Evolutionary conservation across 108 stramenopile genomes (phyloP), one percentile per base, ranked within the genome.

Genomic region (Epipyxis sp.): DNA sequence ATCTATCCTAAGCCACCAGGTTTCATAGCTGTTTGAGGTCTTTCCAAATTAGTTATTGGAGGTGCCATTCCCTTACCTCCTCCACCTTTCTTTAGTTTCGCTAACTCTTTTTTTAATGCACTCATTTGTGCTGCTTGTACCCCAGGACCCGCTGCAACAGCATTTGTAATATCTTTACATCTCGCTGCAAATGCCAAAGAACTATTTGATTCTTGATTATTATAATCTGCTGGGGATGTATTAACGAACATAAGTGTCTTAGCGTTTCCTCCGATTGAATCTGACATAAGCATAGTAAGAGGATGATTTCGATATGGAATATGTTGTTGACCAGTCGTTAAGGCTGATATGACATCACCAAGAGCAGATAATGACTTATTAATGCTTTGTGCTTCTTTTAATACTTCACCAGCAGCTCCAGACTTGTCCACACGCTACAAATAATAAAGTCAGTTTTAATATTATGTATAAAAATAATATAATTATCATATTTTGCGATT

Each of bases 241-340:
- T 77, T 78, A 82, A 92, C 85, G 46, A 92, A 82, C 90, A 92
- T 92, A n/a, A 92, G 85, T 37, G 91, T 88, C 84, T 92, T 92
- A 59, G 87, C 86, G 61, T 89, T 83, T 10, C 89, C 87, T 37
- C 90, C 89, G 54, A 92, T 83, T 39, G 79, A 85, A 74, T 90
- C 90, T 59, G 81, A 82, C 87, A 92, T 84, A 1, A 92, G 82
- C 84, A 87, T 87, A 42, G 91, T 92, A 68, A 92, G 81, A 59
- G 86, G 87, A 77, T 87, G 82, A 82, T 92, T 92, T 58, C 91
- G 79, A 79, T 86, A 92, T 1, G 91, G 90, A 25, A 92, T 81
- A 74, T 92, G 91, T 32, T 81, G 69, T 65, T 76, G 78, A 45
- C 76, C 78, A 59, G 71, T 85, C 41, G 89, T 74, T 30, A 92